Evolutionary conservation across 805 yeast species (phyloP), one percentile per base, ranked within the genome.

Genomic region (Lachancea sp.): DNA sequence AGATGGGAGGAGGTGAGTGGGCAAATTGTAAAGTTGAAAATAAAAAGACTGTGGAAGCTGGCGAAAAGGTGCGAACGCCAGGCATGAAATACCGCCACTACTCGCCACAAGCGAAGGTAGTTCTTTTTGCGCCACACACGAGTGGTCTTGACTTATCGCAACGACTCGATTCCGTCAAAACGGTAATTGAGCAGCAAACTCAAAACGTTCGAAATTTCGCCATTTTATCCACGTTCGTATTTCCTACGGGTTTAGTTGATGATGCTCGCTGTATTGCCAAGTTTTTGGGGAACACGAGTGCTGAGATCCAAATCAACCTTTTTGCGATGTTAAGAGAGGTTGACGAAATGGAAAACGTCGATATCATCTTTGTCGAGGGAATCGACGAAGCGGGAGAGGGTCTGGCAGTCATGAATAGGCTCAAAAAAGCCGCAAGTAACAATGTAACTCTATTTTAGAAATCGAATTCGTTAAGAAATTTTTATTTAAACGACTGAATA

Each of bases 41-140:
- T 49, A 74, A 72, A 47, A 75, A 77, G 2, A 86, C 86, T 4
- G 56, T 57, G 2, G 67, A 57, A 5, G 61, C 63, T 1, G 83
- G 79, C 15, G 97, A 86, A 47, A 72, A 79, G 1, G 94, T 83
- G 0, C 74, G 83, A 51, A 92, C 98, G 0, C 98, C 98, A 0
- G 98, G 98, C 0, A 92, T 92, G 98, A 92, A 92, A 57, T 92
- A 92, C 59, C 79, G 84, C 50, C 98, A 92, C 60, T 92, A 92
- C 60, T 84, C 96, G 0, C 98, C 98, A 3, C 72, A 73, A 2
- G 96, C 97, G 0, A 77, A 74, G 43, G 97, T 92, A 3, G 66
- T 83, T 0, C 61, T 89, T 4, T 77, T 87, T 46, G 61, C 68
- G 18, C 71, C 76, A 19, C 67, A 76, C 35, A 69, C 67, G 0